A percentile compares a stretch with the other conserved stretches of the same genome.
Evolutionary conservation across 805 yeast species (phyloP).

Genomic region (Candida maris): DNA sequence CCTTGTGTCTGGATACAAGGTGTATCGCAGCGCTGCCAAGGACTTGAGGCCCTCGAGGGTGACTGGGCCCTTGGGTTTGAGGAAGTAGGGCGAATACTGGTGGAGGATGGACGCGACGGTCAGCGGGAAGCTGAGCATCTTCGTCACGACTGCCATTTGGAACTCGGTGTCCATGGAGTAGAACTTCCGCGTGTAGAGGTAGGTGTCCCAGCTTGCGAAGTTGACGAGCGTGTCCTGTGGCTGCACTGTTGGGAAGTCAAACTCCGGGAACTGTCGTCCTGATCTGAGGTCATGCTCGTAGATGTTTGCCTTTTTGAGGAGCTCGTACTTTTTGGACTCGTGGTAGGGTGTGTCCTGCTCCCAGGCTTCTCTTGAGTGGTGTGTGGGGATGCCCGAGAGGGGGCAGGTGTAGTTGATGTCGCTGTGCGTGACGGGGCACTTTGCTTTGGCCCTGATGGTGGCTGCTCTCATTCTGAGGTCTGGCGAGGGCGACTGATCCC

Average conservation of each 20-base stretch:
- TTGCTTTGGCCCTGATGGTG: conserved; percentile 77
- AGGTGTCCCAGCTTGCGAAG: conserved; percentile 86
- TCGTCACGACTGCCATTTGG: conserved; percentile 92
- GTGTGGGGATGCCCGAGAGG: conserved; percentile 93
- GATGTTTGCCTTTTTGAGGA: conserved; percentile 80
- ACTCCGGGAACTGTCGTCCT: conserved; percentile 93
- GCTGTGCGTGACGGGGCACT: conserved; percentile 84
- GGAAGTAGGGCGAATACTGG: conserved; percentile 77
- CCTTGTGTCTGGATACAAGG: conserved; percentile 72
- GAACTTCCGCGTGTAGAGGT: conserved; percentile 86
- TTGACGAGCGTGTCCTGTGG: conserved; percentile 72
- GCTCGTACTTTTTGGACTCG: conserved; percentile 57
- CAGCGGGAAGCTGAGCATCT: conserved; percentile 88
- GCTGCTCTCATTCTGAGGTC: conserved; percentile 91
- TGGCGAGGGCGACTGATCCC: conserved; percentile 91
- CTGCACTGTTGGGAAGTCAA: conserved; percentile 83
- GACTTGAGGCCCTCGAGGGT: conserved; percentile 92
- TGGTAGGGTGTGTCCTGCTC: conserved; percentile 74
- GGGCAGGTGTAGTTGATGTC: conserved; percentile 89
- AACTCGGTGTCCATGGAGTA: conserved; percentile 96
- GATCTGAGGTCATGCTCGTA: conserved; percentile 94
- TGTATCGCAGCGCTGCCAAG: conserved; percentile 85
- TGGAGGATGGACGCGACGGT: conserved; percentile 84
- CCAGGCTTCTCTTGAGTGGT: conserved; percentile 89
- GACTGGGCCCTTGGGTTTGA: conserved; percentile 81